A percentile compares a stretch with the other conserved stretches of the same genome.
Conservation (phyloP, 2,329 filamentous ascomycete genomes). For the Penicillium griseofulvum region DNA sequence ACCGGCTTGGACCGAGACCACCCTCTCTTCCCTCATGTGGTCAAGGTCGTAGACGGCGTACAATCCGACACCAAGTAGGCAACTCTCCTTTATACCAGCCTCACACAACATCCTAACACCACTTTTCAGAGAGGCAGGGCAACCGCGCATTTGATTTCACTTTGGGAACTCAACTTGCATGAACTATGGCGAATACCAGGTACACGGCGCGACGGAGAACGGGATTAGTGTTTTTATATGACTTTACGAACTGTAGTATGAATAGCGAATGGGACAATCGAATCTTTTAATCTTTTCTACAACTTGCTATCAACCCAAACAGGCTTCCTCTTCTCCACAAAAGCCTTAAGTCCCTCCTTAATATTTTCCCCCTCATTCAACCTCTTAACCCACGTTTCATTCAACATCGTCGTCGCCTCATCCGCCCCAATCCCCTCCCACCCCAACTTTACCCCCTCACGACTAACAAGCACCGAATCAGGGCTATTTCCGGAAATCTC, state of each 20-base stretch:
- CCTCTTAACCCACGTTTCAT: conserved; percentile 57
- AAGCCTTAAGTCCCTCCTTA: conserved; percentile 69
- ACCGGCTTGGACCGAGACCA: conserved; percentile 76
- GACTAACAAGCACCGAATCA: conserved; percentile 71
- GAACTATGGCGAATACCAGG: conserved; percentile 30
- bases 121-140: conserved; percentile 25
- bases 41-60: conserved; percentile 78
- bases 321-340: conserved; percentile 71
- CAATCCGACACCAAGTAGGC: conserved; percentile 54
- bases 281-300: conserved; percentile 15
- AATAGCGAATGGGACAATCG: conserved; percentile 4
- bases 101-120: conserved; percentile 10
- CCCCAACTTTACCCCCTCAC: conserved; percentile 68
- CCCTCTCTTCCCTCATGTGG: conserved; percentile 72
- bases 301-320: conserved; percentile 54
- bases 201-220: conserved; percentile 28
- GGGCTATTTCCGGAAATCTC: conserved; percentile 67
- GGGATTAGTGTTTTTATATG: conserved; percentile 18
- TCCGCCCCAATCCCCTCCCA: conserved; percentile 69
- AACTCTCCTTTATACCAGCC: not conserved
- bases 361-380: conserved; percentile 70
- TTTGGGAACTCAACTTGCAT: conserved; percentile 25
- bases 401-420: conserved; percentile 58
- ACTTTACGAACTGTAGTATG: conserved; percentile 13
- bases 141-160: conserved; percentile 29